These are phyloP conservation scores for Ophiostoma angusticollis DNA, from an alignment of 2,329 filamentous ascomycete species.

Conservation along the genomic window DNA sequence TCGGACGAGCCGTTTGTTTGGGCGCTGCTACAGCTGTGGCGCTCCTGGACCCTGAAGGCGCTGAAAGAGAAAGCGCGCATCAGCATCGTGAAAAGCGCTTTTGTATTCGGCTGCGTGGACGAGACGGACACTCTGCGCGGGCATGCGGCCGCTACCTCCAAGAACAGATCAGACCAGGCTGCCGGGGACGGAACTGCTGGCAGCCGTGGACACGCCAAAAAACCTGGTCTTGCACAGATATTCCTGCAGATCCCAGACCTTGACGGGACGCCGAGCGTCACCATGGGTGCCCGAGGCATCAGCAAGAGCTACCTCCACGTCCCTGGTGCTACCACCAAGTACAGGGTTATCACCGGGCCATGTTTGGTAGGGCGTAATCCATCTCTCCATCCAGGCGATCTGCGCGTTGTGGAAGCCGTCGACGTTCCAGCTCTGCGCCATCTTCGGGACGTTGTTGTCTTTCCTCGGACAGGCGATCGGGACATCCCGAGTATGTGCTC, in stretches of 20 bases:
- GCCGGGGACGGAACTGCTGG: slow-evolving; percentile 9
- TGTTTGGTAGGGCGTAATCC: slow-evolving; percentile 87
- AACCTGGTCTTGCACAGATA: slow-evolving; percentile 60
- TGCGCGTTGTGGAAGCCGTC: slow-evolving; percentile 76
- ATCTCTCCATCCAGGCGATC: slow-evolving; percentile 83
- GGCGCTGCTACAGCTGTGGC: slow-evolving; percentile 72
- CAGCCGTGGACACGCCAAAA: too few relatives aligned
- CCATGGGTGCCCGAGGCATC: background rate
- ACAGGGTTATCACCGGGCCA: slow-evolving; percentile 57
- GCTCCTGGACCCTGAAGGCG: slow-evolving; percentile 75
- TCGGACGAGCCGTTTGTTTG: slow-evolving; percentile 65
- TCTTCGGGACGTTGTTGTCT: slow-evolving; percentile 73
- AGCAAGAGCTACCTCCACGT: too few relatives aligned
- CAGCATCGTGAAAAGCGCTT: slow-evolving; percentile 67
- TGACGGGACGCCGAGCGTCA: slow-evolving; percentile 24
- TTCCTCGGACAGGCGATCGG: slow-evolving; percentile 40
- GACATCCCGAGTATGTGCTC: slow-evolving; percentile 91
- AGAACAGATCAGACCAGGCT: slow-evolving; percentile 26
- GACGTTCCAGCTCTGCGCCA: slow-evolving; percentile 61
- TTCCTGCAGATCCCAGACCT: slow-evolving; percentile 66
- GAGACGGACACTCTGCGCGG: slow-evolving; percentile 68
- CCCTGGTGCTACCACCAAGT: slow-evolving; percentile 20
- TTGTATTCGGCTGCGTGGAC: slow-evolving; percentile 78
- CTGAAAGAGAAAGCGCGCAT: slow-evolving; percentile 90
- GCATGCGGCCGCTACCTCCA: slow-evolving; percentile 39